phyloP scores from a whole-genome alignment of 2,329 filamentous ascomycete genomes.

The Byssochlamys sp. region DNA sequence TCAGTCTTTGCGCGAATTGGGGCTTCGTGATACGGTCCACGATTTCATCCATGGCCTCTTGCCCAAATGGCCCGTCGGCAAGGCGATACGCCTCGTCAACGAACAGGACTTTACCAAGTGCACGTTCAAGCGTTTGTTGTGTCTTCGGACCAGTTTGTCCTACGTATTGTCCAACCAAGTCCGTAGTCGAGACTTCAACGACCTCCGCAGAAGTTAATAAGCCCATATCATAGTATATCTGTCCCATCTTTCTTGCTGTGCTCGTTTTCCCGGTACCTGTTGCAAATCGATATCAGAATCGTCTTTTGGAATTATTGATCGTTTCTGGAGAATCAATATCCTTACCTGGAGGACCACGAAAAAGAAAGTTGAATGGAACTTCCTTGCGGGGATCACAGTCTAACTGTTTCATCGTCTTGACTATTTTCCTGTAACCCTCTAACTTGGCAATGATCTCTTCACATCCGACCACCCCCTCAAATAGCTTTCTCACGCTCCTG shows the following conservation, averaged over 20 bases:
- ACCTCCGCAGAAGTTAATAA: slow-evolving; percentile 54
- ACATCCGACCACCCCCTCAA: slow-evolving; percentile 50
- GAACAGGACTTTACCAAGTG: slow-evolving; percentile 58
- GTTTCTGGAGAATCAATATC: slow-evolving; percentile 1
- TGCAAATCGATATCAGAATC: background rate
- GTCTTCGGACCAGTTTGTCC: slow-evolving; percentile 64
- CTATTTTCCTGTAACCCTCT: slow-evolving; percentile 46
- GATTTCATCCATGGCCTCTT: slow-evolving; percentile 45
- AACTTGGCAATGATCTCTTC: slow-evolving; percentile 47
- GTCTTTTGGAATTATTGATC: background rate
- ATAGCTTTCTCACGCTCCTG: slow-evolving; percentile 46
- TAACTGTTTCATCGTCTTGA: slow-evolving; percentile 41
- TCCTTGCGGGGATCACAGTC: slow-evolving; percentile 48
- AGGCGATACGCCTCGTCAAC: slow-evolving; percentile 66
- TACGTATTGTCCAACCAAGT: slow-evolving; percentile 59
- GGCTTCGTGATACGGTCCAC: slow-evolving; percentile 48
- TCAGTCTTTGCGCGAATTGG: slow-evolving; percentile 49
- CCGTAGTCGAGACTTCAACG: slow-evolving; percentile 56
- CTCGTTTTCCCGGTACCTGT: slow-evolving; percentile 62
- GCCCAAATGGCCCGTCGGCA: slow-evolving; percentile 47
- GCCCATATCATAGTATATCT: slow-evolving; percentile 66
- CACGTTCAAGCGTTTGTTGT: slow-evolving; percentile 49
- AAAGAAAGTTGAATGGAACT: slow-evolving; percentile 60
- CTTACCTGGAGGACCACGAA: slow-evolving; percentile 55
- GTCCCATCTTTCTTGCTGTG: slow-evolving; percentile 63